A percentile compares a stretch with the other conserved stretches of the same genome.
phyloP scores from a whole-genome alignment of 2,329 filamentous ascomycete genomes.

The Gremmenia infestans region DNA sequence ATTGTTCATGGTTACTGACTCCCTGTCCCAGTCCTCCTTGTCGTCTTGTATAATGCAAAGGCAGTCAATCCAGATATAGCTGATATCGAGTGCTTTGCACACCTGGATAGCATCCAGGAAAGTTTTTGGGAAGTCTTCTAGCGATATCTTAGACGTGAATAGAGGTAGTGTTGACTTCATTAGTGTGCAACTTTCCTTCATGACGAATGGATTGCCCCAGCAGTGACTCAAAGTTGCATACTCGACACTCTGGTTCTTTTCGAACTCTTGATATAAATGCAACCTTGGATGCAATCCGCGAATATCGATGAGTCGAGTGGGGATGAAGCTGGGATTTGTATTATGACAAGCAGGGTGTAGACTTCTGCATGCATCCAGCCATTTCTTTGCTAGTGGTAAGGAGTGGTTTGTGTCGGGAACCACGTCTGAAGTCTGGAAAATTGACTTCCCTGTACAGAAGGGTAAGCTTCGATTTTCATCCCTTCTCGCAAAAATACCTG shows the following conservation, averaged over 20 bases:
- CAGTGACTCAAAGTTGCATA: not conserved
- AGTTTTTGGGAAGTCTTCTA: not conserved
- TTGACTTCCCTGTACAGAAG: too few relatives aligned
- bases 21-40: not conserved
- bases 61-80: conserved; percentile 1
- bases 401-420: too few relatives aligned
- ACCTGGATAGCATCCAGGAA: not conserved
- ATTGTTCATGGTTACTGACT: not conserved
- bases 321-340: too few relatives aligned
- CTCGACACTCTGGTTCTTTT: not conserved
- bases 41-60: conserved; percentile 2
- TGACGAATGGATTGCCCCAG: not conserved
- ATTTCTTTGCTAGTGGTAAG: too few relatives aligned
- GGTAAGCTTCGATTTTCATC: too few relatives aligned
- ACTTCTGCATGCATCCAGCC: too few relatives aligned
- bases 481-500: too few relatives aligned
- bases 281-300: too few relatives aligned
- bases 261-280: too few relatives aligned
- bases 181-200: not conserved
- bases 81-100: not conserved
- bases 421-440: too few relatives aligned
- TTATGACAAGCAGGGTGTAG: too few relatives aligned
- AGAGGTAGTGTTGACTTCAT: not conserved
- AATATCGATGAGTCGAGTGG: too few relatives aligned
- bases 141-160: not conserved